Evolutionary conservation across 2,329 filamentous ascomycete species (phyloP).

Genomic region (Dothistroma septosporum): DNA sequence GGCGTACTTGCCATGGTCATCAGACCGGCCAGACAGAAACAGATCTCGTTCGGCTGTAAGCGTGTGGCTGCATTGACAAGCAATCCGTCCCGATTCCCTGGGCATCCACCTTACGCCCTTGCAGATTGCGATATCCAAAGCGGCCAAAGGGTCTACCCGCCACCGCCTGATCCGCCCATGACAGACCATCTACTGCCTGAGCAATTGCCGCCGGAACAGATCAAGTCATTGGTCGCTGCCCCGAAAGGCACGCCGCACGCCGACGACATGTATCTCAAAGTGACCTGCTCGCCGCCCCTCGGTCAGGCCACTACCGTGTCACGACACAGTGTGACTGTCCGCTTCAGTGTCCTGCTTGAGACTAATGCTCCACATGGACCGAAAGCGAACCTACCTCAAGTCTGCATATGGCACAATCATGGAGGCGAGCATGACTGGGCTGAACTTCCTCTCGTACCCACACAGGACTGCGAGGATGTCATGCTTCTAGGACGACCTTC

Average conservation of each 20-base stretch:
- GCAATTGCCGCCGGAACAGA: slow-evolving; percentile 31
- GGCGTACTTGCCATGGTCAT: slow-evolving; percentile 26
- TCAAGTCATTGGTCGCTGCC: slow-evolving; percentile 19
- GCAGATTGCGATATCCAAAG: slow-evolving; percentile 35
- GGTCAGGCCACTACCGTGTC: slow-evolving; percentile 66
- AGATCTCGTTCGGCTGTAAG: slow-evolving; percentile 35
- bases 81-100: background rate
- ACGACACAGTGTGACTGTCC: slow-evolving; percentile 43
- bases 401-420: slow-evolving; percentile 70
- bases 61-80: slow-evolving; percentile 4
- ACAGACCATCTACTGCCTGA: slow-evolving; percentile 29
- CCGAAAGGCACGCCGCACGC: slow-evolving; percentile 12
- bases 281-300: slow-evolving; percentile 66
- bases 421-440: slow-evolving; percentile 54
- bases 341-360: slow-evolving; percentile 58
- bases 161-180: slow-evolving; percentile 25
- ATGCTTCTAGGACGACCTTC: slow-evolving; percentile 25
- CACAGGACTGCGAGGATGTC: slow-evolving; percentile 27
- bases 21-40: slow-evolving; percentile 30
- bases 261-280: slow-evolving; percentile 47
- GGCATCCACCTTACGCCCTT: slow-evolving; percentile 1
- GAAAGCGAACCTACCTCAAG: slow-evolving; percentile 60
- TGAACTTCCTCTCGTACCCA: slow-evolving; percentile 53
- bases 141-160: slow-evolving; percentile 36
- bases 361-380: slow-evolving; percentile 32